phyloP scores from a whole-genome alignment of 768 basidiomycete genomes.

The Rhizopogon rudus region DNA sequence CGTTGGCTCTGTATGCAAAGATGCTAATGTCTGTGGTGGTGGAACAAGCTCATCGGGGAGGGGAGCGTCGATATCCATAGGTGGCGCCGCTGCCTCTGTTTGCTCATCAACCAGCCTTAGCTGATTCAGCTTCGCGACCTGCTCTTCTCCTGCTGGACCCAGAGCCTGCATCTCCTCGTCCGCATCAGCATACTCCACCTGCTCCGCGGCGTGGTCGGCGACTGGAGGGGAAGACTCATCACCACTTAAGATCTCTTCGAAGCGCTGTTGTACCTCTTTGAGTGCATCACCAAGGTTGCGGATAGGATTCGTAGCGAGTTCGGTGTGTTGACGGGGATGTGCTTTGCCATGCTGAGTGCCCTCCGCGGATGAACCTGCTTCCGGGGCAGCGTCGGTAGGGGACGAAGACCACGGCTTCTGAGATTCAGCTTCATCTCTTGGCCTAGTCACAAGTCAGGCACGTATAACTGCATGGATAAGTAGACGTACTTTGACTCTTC shows the following conservation, averaged over 20 bases:
- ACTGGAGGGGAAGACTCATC: slow-evolving; percentile 28
- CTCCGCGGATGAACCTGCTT: slow-evolving; percentile 32
- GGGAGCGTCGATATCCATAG: slow-evolving; percentile 52
- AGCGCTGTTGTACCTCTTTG: slow-evolving; percentile 75
- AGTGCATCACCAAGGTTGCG: slow-evolving; percentile 83
- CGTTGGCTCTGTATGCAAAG: slow-evolving; percentile 23
- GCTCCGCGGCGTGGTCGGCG: slow-evolving; percentile 35
- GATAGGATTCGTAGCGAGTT: slow-evolving; percentile 45
- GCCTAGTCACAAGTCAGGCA: background rate
- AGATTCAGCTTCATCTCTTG: slow-evolving; percentile 3
- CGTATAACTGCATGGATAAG: background rate
- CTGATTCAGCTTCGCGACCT: slow-evolving; percentile 76
- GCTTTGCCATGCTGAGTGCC: slow-evolving; percentile 43
- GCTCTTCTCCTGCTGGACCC: slow-evolving; percentile 81
- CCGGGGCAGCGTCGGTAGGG: slow-evolving; percentile 3
- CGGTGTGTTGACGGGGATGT: slow-evolving; percentile 34
- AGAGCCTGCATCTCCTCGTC: slow-evolving; percentile 83
- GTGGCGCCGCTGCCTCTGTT: slow-evolving; percentile 25
- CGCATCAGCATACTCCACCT: slow-evolving; percentile 75
- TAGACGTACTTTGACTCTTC: slow-evolving; percentile 12
- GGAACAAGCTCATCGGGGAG: slow-evolving; percentile 16
- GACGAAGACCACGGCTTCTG: background rate
- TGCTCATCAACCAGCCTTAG: slow-evolving; percentile 71
- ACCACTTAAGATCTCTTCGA: slow-evolving; percentile 70
- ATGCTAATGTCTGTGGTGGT: slow-evolving; percentile 16